These are phyloP conservation scores for Fusarium sp. DNA, from an alignment of 2,329 filamentous ascomycete genomes.

Conservation along the genomic window DNA sequence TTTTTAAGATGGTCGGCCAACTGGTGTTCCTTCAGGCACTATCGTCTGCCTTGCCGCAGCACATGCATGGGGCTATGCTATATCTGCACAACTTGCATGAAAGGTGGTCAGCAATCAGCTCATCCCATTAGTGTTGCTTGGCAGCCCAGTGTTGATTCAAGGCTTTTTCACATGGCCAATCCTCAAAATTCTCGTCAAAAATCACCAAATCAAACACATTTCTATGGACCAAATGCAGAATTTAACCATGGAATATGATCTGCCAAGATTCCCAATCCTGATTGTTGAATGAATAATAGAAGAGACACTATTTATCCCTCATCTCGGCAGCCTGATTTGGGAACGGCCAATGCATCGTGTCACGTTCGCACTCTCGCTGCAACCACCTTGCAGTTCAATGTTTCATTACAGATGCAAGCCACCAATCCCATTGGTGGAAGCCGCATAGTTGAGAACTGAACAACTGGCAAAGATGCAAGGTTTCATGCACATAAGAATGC, in stretches of 20 bases:
- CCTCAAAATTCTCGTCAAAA: fast-evolving
- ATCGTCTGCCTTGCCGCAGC: too few species aligned
- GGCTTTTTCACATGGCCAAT: neutral
- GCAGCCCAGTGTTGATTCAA: constrained; percentile 3
- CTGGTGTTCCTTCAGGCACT: too few species aligned
- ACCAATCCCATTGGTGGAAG: neutral
- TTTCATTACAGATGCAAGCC: neutral
- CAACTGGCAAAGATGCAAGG: neutral
- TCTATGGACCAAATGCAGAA: neutral
- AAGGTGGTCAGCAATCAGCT: constrained; percentile 31
- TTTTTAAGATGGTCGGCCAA: too few species aligned
- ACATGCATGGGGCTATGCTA: neutral
- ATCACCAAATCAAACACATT: too few species aligned
- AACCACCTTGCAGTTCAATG: constrained; percentile 1
- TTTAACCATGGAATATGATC: too few species aligned
- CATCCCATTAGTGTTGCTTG: neutral
- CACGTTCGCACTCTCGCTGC: constrained; percentile 9
- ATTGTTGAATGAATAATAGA: too few species aligned
- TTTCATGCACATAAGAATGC: too few species aligned
- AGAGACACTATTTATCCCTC: constrained; percentile 11
- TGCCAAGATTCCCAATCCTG: too few species aligned
- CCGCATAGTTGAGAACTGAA: constrained; percentile 1
- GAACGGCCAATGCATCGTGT: constrained; percentile 1
- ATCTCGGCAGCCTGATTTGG: neutral
- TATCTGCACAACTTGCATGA: constrained; percentile 5